phyloP scores from a whole-genome alignment of 805 yeast species.

The Crinitomyces ghanaensis region DNA sequence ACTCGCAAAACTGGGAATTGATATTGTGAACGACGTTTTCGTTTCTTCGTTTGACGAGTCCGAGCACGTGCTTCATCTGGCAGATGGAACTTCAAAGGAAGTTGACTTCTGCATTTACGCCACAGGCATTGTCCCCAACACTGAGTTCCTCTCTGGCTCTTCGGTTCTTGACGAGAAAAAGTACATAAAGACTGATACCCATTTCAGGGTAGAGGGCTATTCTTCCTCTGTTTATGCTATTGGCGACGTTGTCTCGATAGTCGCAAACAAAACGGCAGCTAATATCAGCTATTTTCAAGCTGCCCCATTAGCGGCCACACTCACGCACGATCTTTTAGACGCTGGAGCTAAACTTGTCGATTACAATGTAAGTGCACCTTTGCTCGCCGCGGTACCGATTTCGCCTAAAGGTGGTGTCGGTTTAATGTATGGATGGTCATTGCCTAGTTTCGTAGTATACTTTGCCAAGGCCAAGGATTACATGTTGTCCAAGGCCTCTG shows the following conservation, averaged over 20 bases:
- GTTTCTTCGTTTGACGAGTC: slow-evolving; percentile 3
- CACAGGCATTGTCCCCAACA: slow-evolving; percentile 13
- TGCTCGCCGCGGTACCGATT: slow-evolving; percentile 11
- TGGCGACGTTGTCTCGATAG: slow-evolving; percentile 13
- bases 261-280: slow-evolving; percentile 5
- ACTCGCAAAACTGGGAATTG: slow-evolving; percentile 14
- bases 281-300: slow-evolving; percentile 10
- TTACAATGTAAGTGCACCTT: slow-evolving; percentile 2
- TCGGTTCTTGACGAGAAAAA: slow-evolving; percentile 8
- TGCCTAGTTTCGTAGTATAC: slow-evolving; percentile 14
- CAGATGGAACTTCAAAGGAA: slow-evolving; percentile 7
- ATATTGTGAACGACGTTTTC: slow-evolving; percentile 8
- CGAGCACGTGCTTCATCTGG: slow-evolving; percentile 6
- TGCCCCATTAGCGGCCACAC: slow-evolving; percentile 7
- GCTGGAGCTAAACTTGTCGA: neutral
- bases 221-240: slow-evolving; percentile 11
- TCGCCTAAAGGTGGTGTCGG: slow-evolving; percentile 15
- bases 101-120: slow-evolving; percentile 12
- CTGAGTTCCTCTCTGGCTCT: slow-evolving; percentile 8
- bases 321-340: slow-evolving; percentile 10
- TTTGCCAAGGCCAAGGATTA: slow-evolving; percentile 10
- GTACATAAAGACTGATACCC: slow-evolving; percentile 8
- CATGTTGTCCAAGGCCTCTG: slow-evolving; percentile 8
- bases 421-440: slow-evolving; percentile 10
- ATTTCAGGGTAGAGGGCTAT: slow-evolving; percentile 10